Base-by-base conservation (phyloP, 176 grass and related monocot genomes). In the Dactylis glomerata region DNA sequence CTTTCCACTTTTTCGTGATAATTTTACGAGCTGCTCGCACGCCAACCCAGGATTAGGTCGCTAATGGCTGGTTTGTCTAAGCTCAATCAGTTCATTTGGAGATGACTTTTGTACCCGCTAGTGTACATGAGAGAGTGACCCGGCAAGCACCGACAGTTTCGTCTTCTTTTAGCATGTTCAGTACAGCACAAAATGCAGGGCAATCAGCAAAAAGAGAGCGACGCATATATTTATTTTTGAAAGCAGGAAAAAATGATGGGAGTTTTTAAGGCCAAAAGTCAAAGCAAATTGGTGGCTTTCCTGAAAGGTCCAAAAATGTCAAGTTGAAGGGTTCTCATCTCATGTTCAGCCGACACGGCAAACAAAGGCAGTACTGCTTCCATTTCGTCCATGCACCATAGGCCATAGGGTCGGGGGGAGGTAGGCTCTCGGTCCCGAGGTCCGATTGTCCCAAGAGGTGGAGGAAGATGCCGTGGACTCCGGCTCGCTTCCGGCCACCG, bases 381-480 rank as follows among this genome's bases (percentile, higher is more conserved):
- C 62, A 20, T 66, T 20, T 32, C 61, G 61, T 65, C 22, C 62
- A 0, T 31, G 59, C 59, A 30, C 5, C 5, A 11, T 11, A 4
- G 23, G 10, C 23, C 57, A 13, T 28, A 28, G 24, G 57, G 24
- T 26, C 23, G 10, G 44, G 14, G 44, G 44, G 11, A 45, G 11
- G 44, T 45, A 45, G 44, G 14, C 11, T 45, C 44, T 45, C 3
- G 44, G 44, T 45, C 12, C 12, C 32, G 5, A 54, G 1, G n/a
- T n/a, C n/a, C n/a, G n/a, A n/a, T n/a, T n/a, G 55, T 57, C 54
- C 6, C 9, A 40, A 68, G 20, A 17, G 5, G 8, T 22, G 2
- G 65, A 68, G 67, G 27, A 64, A 45, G 85, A 80, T 63, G 67
- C 75, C 75, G 67, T 69, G 36, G 67, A 69, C 67, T 41, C 36